Conservation (phyloP, 495 filamentous ascomycete genomes). For the Neurospora tetrasperma region DNA sequence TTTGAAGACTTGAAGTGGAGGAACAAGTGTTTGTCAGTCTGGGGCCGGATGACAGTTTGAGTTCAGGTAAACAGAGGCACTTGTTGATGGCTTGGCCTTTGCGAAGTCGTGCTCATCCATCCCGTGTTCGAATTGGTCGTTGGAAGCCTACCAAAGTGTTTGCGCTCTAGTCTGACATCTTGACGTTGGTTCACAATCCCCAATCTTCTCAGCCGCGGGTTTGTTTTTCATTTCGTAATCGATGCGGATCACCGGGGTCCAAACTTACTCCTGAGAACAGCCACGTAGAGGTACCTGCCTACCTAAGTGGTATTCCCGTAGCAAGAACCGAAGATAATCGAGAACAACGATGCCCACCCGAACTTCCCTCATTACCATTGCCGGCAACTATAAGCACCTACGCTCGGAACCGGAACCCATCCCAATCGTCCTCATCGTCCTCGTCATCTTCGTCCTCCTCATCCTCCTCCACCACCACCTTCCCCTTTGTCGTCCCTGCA, state of each 20-base stretch:
- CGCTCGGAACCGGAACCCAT: constrained; percentile 54
- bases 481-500: constrained; percentile 9
- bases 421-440: constrained; percentile 53
- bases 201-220: background rate
- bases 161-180: background rate
- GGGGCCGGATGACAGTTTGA: background rate
- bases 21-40: background rate
- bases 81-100: background rate
- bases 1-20: background rate
- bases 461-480: constrained; percentile 25
- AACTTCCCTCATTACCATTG: background rate
- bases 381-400: constrained; percentile 2
- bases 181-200: background rate
- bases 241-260: background rate
- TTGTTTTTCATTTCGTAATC: background rate
- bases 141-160: background rate
- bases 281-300: background rate
- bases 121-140: background rate
- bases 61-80: background rate
- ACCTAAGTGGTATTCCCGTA: background rate
- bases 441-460: constrained; percentile 49
- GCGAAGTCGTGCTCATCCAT: background rate
- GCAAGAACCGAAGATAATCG: background rate
- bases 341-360: background rate
- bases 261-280: background rate